These are phyloP conservation scores for Ogataea paraovalis DNA, from an alignment of 805 yeast genomes.

Conservation along the genomic window DNA sequence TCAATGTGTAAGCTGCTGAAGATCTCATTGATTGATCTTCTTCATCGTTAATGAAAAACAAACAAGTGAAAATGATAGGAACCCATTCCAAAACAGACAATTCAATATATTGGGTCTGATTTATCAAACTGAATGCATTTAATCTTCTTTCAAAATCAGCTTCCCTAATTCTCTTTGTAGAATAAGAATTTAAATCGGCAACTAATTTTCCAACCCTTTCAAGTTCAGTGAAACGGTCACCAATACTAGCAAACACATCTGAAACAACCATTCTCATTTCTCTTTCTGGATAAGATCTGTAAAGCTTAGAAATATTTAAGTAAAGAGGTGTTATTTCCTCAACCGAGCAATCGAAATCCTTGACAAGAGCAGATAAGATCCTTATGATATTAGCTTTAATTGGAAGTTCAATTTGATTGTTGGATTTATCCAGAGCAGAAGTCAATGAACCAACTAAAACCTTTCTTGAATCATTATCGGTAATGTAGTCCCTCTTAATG, in stretches of 20 bases:
- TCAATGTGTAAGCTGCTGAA: conserved; percentile 63
- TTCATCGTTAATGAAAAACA: conserved; percentile 71
- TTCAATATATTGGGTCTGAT: conserved; percentile 45
- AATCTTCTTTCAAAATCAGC: conserved; percentile 77
- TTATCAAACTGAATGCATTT: conserved; percentile 60
- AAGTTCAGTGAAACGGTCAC: conserved; percentile 43
- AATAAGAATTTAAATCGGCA: conserved; percentile 65
- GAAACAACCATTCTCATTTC: conserved; percentile 61
- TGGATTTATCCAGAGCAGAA: conserved; percentile 55
- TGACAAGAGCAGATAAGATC: conserved; percentile 53
- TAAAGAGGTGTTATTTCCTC: conserved; percentile 39
- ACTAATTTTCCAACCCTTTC: conserved; percentile 48
- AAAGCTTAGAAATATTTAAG: conserved; percentile 36
- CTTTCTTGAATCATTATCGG: conserved; percentile 49
- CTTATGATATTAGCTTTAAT: conserved; percentile 56
- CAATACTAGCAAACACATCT: conserved; percentile 56
- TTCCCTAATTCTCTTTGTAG: conserved; percentile 58
- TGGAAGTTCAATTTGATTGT: conserved; percentile 43
- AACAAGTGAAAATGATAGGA: conserved; percentile 65
- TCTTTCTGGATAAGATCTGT: conserved; percentile 54
- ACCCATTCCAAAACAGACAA: conserved; percentile 65
- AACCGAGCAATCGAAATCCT: conserved; percentile 49
- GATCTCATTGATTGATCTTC: conserved; percentile 78
- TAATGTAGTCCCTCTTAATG: conserved; percentile 54
- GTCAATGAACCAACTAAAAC: conserved; percentile 55